Evolutionary conservation across 2,329 filamentous ascomycete species (phyloP).

Genomic region (Neonectria magnoliae): DNA sequence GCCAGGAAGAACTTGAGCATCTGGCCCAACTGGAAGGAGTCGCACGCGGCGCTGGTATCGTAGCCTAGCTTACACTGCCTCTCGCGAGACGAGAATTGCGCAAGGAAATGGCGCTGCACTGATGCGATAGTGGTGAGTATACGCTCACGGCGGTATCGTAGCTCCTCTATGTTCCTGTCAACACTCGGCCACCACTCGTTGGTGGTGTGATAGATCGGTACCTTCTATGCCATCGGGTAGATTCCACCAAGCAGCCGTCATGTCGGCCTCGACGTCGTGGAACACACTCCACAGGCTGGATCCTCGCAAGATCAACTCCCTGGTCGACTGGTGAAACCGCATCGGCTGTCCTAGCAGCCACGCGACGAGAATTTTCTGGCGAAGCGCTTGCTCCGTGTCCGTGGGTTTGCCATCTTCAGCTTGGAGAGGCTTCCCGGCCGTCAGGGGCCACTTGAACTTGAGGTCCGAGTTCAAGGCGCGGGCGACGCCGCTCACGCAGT

Average conservation of each 20-base stretch:
- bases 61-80: slow-evolving; percentile 79
- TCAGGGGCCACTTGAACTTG: slow-evolving; percentile 66
- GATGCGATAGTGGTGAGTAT: slow-evolving; percentile 77
- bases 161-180: slow-evolving; percentile 61
- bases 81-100: slow-evolving; percentile 72
- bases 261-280: slow-evolving; percentile 45
- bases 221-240: slow-evolving; percentile 75
- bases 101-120: slow-evolving; percentile 73
- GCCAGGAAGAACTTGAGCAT: slow-evolving; percentile 76
- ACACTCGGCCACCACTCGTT: not conserved
- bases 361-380: slow-evolving; percentile 75
- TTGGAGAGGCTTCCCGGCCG: slow-evolving; percentile 49
- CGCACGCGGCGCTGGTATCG: slow-evolving; percentile 76
- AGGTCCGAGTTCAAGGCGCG: slow-evolving; percentile 60
- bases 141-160: slow-evolving; percentile 71
- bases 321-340: slow-evolving; percentile 69
- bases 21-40: slow-evolving; percentile 82
- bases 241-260: slow-evolving; percentile 74
- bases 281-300: slow-evolving; percentile 66
- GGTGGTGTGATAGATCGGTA: slow-evolving; percentile 45
- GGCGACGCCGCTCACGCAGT: slow-evolving; percentile 67
- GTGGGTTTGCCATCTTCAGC: slow-evolving; percentile 50
- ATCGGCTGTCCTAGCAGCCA: slow-evolving; percentile 71
- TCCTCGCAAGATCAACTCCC: slow-evolving; percentile 73
- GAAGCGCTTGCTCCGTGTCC: slow-evolving; percentile 70